Percentiles rank a stretch among this genome's conserved stretches.
These are phyloP conservation scores for Prunus salicina DNA, from an alignment of 306 rosid genomes.

Conservation along the genomic window DNA sequence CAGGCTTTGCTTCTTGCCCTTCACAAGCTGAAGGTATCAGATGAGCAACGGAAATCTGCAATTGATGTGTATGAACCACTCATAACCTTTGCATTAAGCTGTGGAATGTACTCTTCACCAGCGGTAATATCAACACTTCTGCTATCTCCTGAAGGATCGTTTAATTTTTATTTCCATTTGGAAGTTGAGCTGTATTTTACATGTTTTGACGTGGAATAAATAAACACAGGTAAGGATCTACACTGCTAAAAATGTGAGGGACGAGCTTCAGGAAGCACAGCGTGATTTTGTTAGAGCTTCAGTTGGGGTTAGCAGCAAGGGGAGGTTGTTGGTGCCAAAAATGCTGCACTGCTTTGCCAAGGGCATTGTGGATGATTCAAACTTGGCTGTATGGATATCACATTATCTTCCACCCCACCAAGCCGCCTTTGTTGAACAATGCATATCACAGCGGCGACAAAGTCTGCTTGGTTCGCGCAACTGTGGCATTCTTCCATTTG, in stretches of 20 bases:
- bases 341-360: slow-evolving; percentile 69
- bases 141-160: not conserved
- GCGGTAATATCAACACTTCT: slow-evolving; percentile 41
- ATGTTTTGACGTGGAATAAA: not conserved
- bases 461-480: slow-evolving; percentile 60
- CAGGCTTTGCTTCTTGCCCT: slow-evolving; percentile 83
- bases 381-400: slow-evolving; percentile 68
- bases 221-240: slow-evolving; percentile 53
- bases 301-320: slow-evolving; percentile 66
- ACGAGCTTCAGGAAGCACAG: slow-evolving; percentile 67
- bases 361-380: slow-evolving; percentile 53
- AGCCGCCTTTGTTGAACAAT: slow-evolving; percentile 63
- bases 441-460: slow-evolving; percentile 63
- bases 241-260: slow-evolving; percentile 49
- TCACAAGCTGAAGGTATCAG: slow-evolving; percentile 64
- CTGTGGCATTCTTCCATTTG: slow-evolving; percentile 69
- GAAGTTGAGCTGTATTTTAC: not conserved
- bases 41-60: slow-evolving; percentile 55
- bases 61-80: slow-evolving; percentile 52
- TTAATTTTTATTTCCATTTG: not conserved
- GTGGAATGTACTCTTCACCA: slow-evolving; percentile 72
- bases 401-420: slow-evolving; percentile 66
- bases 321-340: slow-evolving; percentile 67
- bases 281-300: slow-evolving; percentile 64
- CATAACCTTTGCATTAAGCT: slow-evolving; percentile 58